These are phyloP conservation scores for Meyerozyma sp. DNA, from an alignment of 1,139 yeast genomes.

Conservation along the genomic window DNA sequence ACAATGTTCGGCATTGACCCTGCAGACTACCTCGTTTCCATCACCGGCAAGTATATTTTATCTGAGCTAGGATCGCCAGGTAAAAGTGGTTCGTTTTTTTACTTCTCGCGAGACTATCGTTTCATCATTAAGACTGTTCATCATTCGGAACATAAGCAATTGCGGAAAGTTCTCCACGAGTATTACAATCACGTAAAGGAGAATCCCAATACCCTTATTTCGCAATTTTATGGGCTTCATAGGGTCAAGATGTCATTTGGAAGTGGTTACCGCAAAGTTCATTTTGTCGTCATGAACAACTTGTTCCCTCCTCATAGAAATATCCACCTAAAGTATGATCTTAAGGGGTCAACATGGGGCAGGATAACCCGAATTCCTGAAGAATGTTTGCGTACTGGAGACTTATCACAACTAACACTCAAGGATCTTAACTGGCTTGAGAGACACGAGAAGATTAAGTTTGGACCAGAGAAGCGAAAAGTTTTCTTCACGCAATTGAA, in stretches of 20 bases:
- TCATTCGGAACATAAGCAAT: slow-evolving; percentile 83
- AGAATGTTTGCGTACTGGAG: slow-evolving; percentile 15
- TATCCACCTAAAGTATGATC: slow-evolving; percentile 79
- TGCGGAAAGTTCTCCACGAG: slow-evolving; percentile 67
- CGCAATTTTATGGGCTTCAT: slow-evolving; percentile 94
- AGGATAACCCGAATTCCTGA: slow-evolving; percentile 46
- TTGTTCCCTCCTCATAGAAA: slow-evolving; percentile 92
- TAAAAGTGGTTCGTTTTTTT: slow-evolving; percentile 93
- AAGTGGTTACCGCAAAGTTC: slow-evolving; percentile 66
- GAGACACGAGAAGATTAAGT: slow-evolving; percentile 50
- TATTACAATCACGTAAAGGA: slow-evolving; percentile 77
- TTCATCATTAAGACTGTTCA: slow-evolving; percentile 95
- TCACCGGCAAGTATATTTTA: slow-evolving; percentile 88
- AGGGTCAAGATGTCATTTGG: slow-evolving; percentile 75
- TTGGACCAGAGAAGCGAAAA: slow-evolving; percentile 66
- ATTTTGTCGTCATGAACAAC: slow-evolving; percentile 95
- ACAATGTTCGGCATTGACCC: slow-evolving; percentile 82
- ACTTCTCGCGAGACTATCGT: slow-evolving; percentile 87
- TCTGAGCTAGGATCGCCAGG: slow-evolving; percentile 96
- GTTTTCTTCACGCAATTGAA: slow-evolving; percentile 65
- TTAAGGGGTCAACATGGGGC: slow-evolving; percentile 92
- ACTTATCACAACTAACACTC: slow-evolving; percentile 40
- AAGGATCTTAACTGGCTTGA: slow-evolving; percentile 91
- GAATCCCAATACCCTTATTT: slow-evolving; percentile 83
- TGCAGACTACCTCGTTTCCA: slow-evolving; percentile 88